A percentile compares a stretch with the other conserved stretches of the same genome.
phyloP scores from a whole-genome alignment of 2,329 filamentous ascomycete genomes.

The Monilinia laxa region DNA sequence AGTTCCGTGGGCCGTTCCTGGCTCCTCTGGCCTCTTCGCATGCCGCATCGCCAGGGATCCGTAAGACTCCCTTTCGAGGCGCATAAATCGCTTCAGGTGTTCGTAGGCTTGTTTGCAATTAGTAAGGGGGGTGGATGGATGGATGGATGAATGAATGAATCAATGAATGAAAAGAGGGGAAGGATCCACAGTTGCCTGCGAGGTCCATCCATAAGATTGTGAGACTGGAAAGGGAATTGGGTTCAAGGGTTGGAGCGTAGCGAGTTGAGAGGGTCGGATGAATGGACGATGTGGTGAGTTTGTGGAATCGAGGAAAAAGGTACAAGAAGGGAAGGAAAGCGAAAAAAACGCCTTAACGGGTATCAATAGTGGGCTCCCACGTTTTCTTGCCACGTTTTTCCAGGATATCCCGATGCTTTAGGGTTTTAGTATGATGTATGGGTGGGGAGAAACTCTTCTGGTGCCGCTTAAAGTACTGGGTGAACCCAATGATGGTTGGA shows the following conservation, averaged over 20 bases:
- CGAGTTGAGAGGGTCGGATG: not conserved
- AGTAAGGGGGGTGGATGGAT: not conserved
- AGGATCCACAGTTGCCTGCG: not conserved
- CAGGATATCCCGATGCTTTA: conserved; percentile 4
- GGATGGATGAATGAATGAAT: no score
- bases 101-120: not conserved
- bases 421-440: not conserved
- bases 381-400: conserved; percentile 22
- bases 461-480: not conserved
- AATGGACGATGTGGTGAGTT: not conserved
- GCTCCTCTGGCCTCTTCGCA: no score
- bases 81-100: not conserved
- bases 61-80: not conserved
- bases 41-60: not conserved
- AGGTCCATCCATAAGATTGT: not conserved
- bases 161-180: not conserved
- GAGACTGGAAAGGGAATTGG: not conserved
- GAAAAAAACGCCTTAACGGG: conserved; percentile 5
- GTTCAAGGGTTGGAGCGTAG: not conserved
- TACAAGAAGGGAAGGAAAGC: no score
- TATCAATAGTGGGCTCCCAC: conserved; percentile 22
- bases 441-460: not conserved
- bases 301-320: not conserved
- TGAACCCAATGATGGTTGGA: not conserved
- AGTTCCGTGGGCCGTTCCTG: not conserved